Evolutionary conservation across 2,329 filamentous ascomycete species (phyloP), one percentile per base, ranked within the genome.

Genomic region (Diaporthe citriasiana): DNA sequence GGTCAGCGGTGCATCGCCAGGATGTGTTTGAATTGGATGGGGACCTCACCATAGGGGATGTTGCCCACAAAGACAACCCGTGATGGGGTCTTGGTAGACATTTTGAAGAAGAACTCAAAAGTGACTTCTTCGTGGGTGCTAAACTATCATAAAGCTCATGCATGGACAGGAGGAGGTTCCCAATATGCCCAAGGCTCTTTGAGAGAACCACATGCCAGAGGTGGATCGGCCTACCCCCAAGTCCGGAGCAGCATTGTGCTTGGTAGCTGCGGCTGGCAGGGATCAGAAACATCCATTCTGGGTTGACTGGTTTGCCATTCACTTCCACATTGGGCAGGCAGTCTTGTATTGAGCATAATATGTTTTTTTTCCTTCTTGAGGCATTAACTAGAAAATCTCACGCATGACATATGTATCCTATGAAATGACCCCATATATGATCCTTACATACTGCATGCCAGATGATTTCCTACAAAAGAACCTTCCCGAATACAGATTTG

Each of bases 51-150:
- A 84, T 95, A 95, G n/a, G 93, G 92, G 78, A 95, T 95, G 80
- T 96, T 95, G 77, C 94, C 94, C 74, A 96, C 93, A 82, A 97
- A 97, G 75, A 96, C 93, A 38, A 95, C 93, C 76, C 93, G 90
- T 22, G 93, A 94, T 17, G 91, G 93, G 81, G 92, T 93, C 84
- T 94, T 94, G 79, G 89, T 90, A 82, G 88, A 94, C 93, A 90
- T 95, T 82, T 79, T 57, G 55, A 70, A n/a, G n/a, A 55, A 42
- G n/a, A 25, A 10, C 38, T 47, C 25, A 9, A 40, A 27, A 40
- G 9, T 40, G 30, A 40, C 63, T 68, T 17, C 47, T 40, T 40
- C 15, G 22, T 40, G 4, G 35, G n/a, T 30, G 63, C 35, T 40
- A 35, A 27, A 40, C 25, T 55, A 42, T 40, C 45, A 53, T 55